Base-by-base conservation (phyloP, 2,329 filamentous ascomycete species). In the Myriosclerotinia curreyana region DNA sequence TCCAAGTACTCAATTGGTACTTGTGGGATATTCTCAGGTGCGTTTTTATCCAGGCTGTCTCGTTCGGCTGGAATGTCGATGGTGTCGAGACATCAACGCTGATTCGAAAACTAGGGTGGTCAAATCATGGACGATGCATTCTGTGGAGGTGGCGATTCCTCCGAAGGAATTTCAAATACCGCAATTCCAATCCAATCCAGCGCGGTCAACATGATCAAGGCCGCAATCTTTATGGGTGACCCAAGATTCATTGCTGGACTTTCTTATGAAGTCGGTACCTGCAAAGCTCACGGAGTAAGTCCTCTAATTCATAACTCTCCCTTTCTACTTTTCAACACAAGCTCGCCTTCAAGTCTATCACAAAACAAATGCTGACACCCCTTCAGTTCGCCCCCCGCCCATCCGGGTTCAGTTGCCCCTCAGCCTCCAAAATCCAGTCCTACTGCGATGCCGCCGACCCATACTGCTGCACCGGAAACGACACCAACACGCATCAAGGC, bases 151-250 rank as follows among this genome's bases (percentile, higher is more conserved):
- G 78, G 79, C 6, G 81, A 82, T 64, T 72, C 75, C 5, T 80
- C 80, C 60, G 71, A 76, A 50, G 80, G 80, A 64, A 74, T 82
- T 59, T 71, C 75, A 28, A 80, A 78, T 58, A 80, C 81, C 8
- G 78, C 79, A 0, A 73, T 76, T 12, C 74, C 75, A 46, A 74
- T 82, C 49, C 75, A 77, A 11, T 77, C 79, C 5, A 76, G 76
- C 7, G 83, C 83, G 3, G 74, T 86, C 9, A 76, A 75, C 4
- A 80, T 81, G 71, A 81, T 89, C 69, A 86, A 86, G 74, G 86
- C 83, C 0, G 84, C 81, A 17, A 86, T 89, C 68, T 83, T 87
- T 72, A 83, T 88, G 80, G 86, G 86, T 8, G 81, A 86, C 70
- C 87, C 87, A 4, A 79, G 85, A 65, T 83, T 83, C 69, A 76